Conservation (phyloP, 805 yeast genomes). For the Starmerella floris region DNA sequence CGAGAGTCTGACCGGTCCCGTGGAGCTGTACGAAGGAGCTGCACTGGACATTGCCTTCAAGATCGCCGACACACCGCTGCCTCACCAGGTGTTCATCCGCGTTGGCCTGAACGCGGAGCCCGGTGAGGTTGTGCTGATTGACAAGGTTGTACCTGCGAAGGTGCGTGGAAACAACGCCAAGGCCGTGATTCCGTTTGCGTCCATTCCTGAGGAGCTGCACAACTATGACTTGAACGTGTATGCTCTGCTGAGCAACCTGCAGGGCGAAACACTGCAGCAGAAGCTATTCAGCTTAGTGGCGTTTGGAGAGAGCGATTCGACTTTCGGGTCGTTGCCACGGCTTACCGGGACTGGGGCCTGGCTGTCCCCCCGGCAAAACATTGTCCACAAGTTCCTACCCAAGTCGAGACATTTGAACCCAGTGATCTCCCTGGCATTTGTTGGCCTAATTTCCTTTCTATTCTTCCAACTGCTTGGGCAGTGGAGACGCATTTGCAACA, state of each 20-base stretch:
- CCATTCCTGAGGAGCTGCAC: slow-evolving; percentile 25
- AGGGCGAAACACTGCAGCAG: slow-evolving; percentile 11
- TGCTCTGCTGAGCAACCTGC: slow-evolving; percentile 25
- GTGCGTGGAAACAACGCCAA: slow-evolving; percentile 26
- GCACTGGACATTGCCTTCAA: slow-evolving; percentile 19
- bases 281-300: slow-evolving; percentile 16
- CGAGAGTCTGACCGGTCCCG: slow-evolving; percentile 8
- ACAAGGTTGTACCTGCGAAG: slow-evolving; percentile 20
- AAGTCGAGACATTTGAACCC: slow-evolving; percentile 43
- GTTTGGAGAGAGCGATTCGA: slow-evolving; percentile 15
- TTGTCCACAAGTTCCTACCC: slow-evolving; percentile 45
- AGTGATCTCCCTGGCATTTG: slow-evolving; percentile 40
- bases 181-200: slow-evolving; percentile 23
- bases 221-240: slow-evolving; percentile 20
- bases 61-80: slow-evolving; percentile 10
- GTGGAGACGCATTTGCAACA: slow-evolving; percentile 24
- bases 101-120: slow-evolving; percentile 5
- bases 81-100: slow-evolving; percentile 18
- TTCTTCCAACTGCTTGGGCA: slow-evolving; percentile 32
- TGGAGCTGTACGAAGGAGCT: slow-evolving; percentile 13
- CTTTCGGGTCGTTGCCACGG: slow-evolving; percentile 4
- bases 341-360: slow-evolving; percentile 4
- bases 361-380: slow-evolving; percentile 42
- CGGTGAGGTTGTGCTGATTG: slow-evolving; percentile 2
- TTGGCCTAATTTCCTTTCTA: slow-evolving; percentile 33